Conservation (phyloP, 78 protist genomes). For the Dictyostelium brefeldianum region DNA sequence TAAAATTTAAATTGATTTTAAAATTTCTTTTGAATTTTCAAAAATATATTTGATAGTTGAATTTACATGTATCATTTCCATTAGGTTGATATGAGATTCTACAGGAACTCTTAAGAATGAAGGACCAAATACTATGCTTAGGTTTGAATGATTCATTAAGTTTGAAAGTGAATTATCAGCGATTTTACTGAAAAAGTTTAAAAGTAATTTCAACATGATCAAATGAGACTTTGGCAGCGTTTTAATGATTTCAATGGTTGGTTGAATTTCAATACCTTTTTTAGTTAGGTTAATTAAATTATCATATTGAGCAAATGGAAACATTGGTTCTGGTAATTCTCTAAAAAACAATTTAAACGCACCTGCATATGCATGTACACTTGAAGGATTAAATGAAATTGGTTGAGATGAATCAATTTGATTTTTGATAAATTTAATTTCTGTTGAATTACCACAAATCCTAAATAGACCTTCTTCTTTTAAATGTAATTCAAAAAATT, state of each 20-base stretch:
- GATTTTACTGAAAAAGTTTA: slow-evolving; percentile 38
- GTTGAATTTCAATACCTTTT: slow-evolving; percentile 4
- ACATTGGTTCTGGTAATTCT: slow-evolving; percentile 75
- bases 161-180: slow-evolving; percentile 38
- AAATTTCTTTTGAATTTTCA: slow-evolving; percentile 23
- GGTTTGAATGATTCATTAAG: slow-evolving; percentile 46
- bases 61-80: slow-evolving; percentile 38
- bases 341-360: slow-evolving; percentile 64
- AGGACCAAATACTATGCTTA: slow-evolving; percentile 66
- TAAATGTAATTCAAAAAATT: slow-evolving; percentile 46
- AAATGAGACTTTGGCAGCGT: slow-evolving; percentile 25
- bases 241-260: slow-evolving; percentile 12
- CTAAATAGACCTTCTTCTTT: slow-evolving; percentile 61
- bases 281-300: slow-evolving; percentile 20
- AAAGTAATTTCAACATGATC: not conserved
- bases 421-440: slow-evolving; percentile 28
- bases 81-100: slow-evolving; percentile 2
- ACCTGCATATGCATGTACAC: slow-evolving; percentile 40
- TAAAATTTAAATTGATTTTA: slow-evolving; percentile 18
- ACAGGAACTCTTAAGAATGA: slow-evolving; percentile 12
- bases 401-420: not conserved
- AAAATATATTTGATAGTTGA: not conserved
- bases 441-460: slow-evolving; percentile 32
- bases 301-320: slow-evolving; percentile 72
- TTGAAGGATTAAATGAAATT: not conserved